Conservation (phyloP, 108 stramenopile genomes). For the Nannochloropsis gaditana region DNA sequence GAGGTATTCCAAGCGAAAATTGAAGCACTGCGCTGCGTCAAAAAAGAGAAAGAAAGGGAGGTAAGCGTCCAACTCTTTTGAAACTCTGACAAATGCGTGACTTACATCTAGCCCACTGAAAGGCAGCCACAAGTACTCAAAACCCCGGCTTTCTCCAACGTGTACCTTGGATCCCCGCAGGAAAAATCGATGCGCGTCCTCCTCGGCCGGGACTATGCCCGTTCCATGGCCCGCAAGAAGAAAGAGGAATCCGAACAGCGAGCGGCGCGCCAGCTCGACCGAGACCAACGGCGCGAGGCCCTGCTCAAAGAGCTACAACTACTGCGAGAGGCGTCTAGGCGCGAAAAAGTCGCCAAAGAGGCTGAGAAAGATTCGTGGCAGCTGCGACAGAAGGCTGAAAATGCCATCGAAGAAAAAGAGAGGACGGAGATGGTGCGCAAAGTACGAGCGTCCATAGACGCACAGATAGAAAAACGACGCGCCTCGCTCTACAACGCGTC, state of each 20-base stretch:
- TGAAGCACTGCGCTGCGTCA: neutral
- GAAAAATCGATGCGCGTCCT: neutral
- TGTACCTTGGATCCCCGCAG: neutral
- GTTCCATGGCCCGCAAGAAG: neutral
- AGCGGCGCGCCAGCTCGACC: neutral
- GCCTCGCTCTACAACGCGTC: neutral
- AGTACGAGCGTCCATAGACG: neutral
- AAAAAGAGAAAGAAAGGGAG: neutral
- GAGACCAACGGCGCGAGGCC: neutral
- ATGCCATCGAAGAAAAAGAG: neutral
- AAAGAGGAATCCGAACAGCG: neutral
- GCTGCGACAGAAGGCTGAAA: neutral
- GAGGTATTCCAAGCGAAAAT: neutral
- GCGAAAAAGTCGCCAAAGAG: neutral
- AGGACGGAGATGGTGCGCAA: neutral
- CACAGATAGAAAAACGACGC: neutral
- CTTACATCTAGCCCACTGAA: no score
- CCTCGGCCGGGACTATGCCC: neutral
- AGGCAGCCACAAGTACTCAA: no score
- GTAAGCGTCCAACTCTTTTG: neutral
- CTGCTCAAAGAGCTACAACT: neutral
- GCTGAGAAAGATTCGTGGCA: neutral
- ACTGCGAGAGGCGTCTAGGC: neutral
- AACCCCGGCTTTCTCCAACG: no score
- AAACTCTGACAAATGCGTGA: no score